Base-by-base conservation (phyloP, 2,329 filamentous ascomycete genomes). In the Cryphonectria japonica region DNA sequence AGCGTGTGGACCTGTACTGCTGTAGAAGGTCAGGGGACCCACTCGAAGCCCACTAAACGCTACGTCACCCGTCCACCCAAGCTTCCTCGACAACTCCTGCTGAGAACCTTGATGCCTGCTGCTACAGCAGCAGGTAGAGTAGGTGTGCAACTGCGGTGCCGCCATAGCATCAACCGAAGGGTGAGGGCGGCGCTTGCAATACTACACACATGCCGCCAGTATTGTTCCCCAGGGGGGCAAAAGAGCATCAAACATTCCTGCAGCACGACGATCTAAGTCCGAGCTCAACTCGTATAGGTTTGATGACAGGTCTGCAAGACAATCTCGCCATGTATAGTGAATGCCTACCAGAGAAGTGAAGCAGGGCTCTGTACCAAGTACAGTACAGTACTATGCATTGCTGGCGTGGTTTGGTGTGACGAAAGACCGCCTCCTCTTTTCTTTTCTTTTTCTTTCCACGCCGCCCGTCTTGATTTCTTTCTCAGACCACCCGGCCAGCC, bases 41-140 rank as follows among this genome's bases (percentile, higher is more conserved):
- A 41, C 39, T 6, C n/a, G 29, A 6, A 50, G 14, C 14, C n/a
- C 52, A 32, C n/a, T 34, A n/a, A 14, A 26, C 13, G 65, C 32
- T 67, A 67, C 66, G 66, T 67, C 66, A 67, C 57, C 29, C 54
- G 39, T 26, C 41, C 52, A 52, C 57, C 65, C 39, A 60, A 59
- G 22, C 43, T 52, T 32, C 41, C 63, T 22, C 5, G 41, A 37
- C 26, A n/a, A 16, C 57, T 29, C 34, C 34, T 34, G 29, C 57
- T 29, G 9, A 34, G 19, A 39, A 39, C 34, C 34, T 34, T 61
- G 54, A 59, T 59, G 54, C 54, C 54, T 59, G 54, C 54, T 59
- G 54, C 54, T 8, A 26, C 29, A 6, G 26, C 54, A 29, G 52
- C 26, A 57, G 13, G 26, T 50, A 50, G 46, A 50, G 46, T 50